These are phyloP conservation scores for Saccharomyces hybrid DNA, from an alignment of 1,139 yeast species.

Conservation along the genomic window DNA sequence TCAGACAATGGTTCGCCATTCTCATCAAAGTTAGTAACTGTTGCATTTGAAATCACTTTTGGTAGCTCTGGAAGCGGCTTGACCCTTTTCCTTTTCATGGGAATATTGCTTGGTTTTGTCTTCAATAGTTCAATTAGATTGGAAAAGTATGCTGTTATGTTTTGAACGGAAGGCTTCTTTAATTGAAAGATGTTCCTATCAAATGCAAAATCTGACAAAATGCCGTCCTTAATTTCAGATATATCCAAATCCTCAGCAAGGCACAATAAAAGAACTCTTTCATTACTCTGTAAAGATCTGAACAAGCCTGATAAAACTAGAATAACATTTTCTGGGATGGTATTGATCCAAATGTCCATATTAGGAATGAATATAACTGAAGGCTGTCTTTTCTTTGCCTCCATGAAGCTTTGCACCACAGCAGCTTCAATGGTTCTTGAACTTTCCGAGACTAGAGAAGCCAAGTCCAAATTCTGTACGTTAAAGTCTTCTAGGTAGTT, in stretches of 20 bases:
- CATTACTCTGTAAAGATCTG: constrained; percentile 62
- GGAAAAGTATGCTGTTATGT: constrained; percentile 48
- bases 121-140: constrained; percentile 46
- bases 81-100: constrained; percentile 35
- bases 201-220: constrained; percentile 26
- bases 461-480: constrained; percentile 78
- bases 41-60: constrained; percentile 31
- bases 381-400: constrained; percentile 87
- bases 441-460: constrained; percentile 70
- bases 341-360: constrained; percentile 66
- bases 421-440: constrained; percentile 79
- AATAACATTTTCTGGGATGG: constrained; percentile 61
- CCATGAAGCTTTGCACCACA: constrained; percentile 76
- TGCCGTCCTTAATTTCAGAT: constrained; percentile 8
- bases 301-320: constrained; percentile 67
- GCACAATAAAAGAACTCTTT: constrained; percentile 70
- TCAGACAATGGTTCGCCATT: constrained; percentile 20
- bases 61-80: constrained; percentile 38
- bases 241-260: constrained; percentile 46
- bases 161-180: constrained; percentile 37
- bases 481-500: constrained; percentile 86
- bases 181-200: constrained; percentile 42
- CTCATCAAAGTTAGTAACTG: constrained; percentile 15
- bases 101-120: constrained; percentile 56
- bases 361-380: constrained; percentile 80